These are phyloP conservation scores for Gynostemma pentaphyllum DNA, from an alignment of 306 rosid genomes.

Conservation along the genomic window DNA sequence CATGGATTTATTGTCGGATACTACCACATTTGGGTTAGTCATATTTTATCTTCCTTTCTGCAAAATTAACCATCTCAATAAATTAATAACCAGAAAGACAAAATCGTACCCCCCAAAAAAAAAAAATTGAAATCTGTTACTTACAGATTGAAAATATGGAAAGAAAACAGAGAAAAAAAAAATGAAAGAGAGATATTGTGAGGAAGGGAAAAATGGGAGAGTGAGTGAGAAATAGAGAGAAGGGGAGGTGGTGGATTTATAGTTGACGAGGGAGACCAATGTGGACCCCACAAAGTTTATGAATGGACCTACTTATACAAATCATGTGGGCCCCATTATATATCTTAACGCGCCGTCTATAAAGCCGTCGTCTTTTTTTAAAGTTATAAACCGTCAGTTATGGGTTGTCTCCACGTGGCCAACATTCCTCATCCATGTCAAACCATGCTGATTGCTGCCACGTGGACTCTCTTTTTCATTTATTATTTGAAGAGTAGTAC, in stretches of 20 bases:
- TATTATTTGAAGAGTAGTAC: no score
- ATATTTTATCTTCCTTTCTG: conserved; percentile 17
- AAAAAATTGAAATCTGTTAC: not conserved
- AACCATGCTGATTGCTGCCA: conserved; percentile 14
- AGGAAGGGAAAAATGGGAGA: not conserved
- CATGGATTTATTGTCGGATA: conserved; percentile 26
- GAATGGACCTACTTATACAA: not conserved
- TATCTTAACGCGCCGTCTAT: not conserved
- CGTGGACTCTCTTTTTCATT: not conserved
- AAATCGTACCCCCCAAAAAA: not conserved
- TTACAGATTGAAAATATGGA: not conserved
- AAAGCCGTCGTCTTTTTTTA: not conserved
- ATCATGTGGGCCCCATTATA: conserved; percentile 22
- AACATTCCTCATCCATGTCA: conserved; percentile 6
- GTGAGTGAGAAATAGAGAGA: not conserved
- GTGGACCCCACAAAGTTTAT: no score
- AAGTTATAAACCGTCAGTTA: conserved; percentile 3
- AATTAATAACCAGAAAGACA: not conserved
- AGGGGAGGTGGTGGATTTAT: conserved; percentile 35
- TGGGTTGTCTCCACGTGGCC: conserved; percentile 21
- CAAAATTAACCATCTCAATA: not conserved
- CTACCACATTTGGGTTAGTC: conserved; percentile 71
- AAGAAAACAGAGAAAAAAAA: conserved; percentile 3
- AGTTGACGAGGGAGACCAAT: conserved; percentile 22
- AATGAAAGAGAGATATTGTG: not conserved